A percentile compares a stretch with the other conserved stretches of the same genome.
Conservation (phyloP, 192 early-diverging fungal genomes). For the Coemansia sp. region DNA sequence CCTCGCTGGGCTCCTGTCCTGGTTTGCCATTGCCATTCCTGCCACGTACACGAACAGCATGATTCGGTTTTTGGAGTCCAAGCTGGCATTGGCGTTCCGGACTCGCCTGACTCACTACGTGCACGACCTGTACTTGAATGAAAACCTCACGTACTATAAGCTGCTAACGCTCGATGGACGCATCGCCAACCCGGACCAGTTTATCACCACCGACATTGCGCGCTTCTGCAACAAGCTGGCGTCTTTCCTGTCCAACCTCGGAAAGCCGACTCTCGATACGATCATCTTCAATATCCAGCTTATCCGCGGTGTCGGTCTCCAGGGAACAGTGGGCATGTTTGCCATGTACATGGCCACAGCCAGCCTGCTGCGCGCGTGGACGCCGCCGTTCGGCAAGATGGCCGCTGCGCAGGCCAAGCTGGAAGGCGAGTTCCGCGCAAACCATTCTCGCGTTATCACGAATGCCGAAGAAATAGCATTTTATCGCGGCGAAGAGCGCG, state of each 20-base stretch:
- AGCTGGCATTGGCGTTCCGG: constrained; percentile 75
- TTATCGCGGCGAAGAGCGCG: constrained; percentile 78
- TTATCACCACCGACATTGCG: constrained; percentile 84
- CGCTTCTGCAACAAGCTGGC: constrained; percentile 86
- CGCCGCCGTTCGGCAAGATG: constrained; percentile 95
- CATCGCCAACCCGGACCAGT: constrained; percentile 86
- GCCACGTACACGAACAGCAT: constrained; percentile 98
- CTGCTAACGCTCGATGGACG: constrained; percentile 85
- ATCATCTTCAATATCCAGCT: constrained; percentile 92
- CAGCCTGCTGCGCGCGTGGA: constrained; percentile 73
- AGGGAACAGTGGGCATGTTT: constrained; percentile 77
- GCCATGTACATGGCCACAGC: constrained; percentile 78
- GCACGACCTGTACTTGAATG: constrained; percentile 81
- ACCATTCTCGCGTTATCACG: constrained; percentile 89
- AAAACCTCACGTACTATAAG: constrained; percentile 91
- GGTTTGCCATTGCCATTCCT: constrained; percentile 92
- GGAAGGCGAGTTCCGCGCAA: constrained; percentile 93
- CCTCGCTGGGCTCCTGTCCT: constrained; percentile 71
- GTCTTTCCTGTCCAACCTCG: constrained; percentile 87
- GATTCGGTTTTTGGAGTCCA: constrained; percentile 59
- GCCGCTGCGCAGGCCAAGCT: constrained; percentile 85
- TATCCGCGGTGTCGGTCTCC: constrained; percentile 77
- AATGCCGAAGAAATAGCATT: constrained; percentile 97
- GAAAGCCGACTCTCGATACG: constrained; percentile 92
- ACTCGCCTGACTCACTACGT: constrained; percentile 86